These are phyloP conservation scores for Citrus inodora DNA, from an alignment of 345 rosid genomes.

Conservation along the genomic window DNA sequence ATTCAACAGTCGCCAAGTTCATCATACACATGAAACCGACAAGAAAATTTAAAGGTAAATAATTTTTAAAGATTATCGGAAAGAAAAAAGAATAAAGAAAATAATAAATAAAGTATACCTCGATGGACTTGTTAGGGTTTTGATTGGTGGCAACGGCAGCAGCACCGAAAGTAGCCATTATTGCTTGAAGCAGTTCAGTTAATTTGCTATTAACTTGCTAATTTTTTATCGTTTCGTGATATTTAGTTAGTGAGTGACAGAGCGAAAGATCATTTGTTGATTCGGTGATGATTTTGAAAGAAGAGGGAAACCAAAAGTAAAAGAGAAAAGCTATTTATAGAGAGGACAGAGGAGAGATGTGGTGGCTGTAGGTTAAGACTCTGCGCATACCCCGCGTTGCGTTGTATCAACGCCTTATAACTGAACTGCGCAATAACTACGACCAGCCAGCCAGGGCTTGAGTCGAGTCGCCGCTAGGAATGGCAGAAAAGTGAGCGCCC, in stretches of 20 bases:
- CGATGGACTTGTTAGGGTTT: constrained; percentile 82
- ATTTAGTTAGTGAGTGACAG: too few species aligned
- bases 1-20: not conserved
- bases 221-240: too few species aligned
- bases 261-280: too few species aligned
- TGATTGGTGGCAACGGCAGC: constrained; percentile 33
- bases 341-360: not conserved
- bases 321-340: not conserved
- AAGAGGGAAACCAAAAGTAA: constrained; percentile 1
- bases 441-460: too few species aligned
- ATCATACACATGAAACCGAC: not conserved
- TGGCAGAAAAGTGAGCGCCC: too few species aligned
- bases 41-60: not conserved
- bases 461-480: too few species aligned
- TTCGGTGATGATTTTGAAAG: not conserved
- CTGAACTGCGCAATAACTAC: not conserved
- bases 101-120: constrained; percentile 33
- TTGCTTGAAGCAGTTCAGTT: constrained; percentile 8
- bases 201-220: not conserved
- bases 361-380: not conserved
- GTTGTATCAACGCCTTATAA: not conserved
- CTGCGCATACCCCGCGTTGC: not conserved
- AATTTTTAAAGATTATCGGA: not conserved
- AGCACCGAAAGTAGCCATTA: constrained; percentile 69
- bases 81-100: not conserved